Evolutionary conservation across 768 basidiomycete species (phyloP), one percentile per base, ranked within the genome.

Genomic region (Kwoniella shandongensis): DNA sequence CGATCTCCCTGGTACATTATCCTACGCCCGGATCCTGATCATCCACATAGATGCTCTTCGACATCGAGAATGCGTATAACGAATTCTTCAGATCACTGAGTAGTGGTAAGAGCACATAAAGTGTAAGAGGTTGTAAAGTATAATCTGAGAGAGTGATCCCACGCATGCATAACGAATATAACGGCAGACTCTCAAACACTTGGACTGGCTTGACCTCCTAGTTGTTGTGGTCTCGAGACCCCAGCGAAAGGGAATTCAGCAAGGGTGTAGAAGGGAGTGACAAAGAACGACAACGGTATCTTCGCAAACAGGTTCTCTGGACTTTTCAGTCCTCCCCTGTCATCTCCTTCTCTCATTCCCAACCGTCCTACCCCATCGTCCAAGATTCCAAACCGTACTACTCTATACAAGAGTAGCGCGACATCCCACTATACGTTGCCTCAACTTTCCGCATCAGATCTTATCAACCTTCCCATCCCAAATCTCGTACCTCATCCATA

Each of bases 11-110:
- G 15, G n/a, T n/a, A n/a, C n/a, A n/a, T n/a, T n/a, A n/a, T n/a
- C n/a, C n/a, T n/a, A n/a, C n/a, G n/a, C n/a, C n/a, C n/a, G n/a
- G n/a, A n/a, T n/a, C n/a, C n/a, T n/a, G n/a, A n/a, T n/a, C n/a
- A n/a, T n/a, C n/a, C n/a, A n/a, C n/a, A n/a, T 56, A 96, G 89
- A 81, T 98, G 59, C 80, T 90, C n/a, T 98, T 97, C 70, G 94
- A 98, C 69, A 89, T 96, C 50, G 93, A 98, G 65, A 86, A 94
- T 67, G 92, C 94, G 0, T 98, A 98, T 70, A 87, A 88, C 17
- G 89, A 94, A 76, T 92, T 91, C 79, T 90, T 91, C 81, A 59
- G 73, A 11, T 75, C 74, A 7, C 59, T 77, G 5, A 66, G 67
- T 29, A 66, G 66, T 26, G 62, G 60, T 22, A 69, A 69, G 51